phyloP scores from a whole-genome alignment of 306 rosid species.

The Casuarina equisetifolia region DNA sequence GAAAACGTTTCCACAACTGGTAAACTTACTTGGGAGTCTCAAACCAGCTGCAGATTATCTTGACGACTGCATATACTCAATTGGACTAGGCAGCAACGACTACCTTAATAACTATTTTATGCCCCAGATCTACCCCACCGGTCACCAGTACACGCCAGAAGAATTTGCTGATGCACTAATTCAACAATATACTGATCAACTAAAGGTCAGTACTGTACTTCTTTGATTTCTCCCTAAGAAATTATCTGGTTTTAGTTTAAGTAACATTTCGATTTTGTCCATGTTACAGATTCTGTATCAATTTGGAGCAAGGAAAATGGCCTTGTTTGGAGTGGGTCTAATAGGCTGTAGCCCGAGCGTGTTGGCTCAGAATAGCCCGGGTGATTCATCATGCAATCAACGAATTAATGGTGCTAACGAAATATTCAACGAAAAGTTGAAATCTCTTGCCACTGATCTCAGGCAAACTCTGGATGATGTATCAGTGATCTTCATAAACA shows the following conservation, averaged over 20 bases:
- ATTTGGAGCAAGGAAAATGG: slow-evolving; percentile 89
- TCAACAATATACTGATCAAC: slow-evolving; percentile 60
- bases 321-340: slow-evolving; percentile 76
- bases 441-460: slow-evolving; percentile 57
- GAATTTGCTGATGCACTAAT: slow-evolving; percentile 67
- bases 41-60: slow-evolving; percentile 59
- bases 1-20: slow-evolving; percentile 63
- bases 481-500: slow-evolving; percentile 59
- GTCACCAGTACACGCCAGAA: slow-evolving; percentile 66
- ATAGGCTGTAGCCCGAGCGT: slow-evolving; percentile 86
- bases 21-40: slow-evolving; percentile 55
- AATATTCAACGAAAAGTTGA: slow-evolving; percentile 67
- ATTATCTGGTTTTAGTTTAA: background rate
- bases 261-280: background rate
- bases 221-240: background rate
- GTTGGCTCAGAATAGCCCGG: slow-evolving; percentile 79
- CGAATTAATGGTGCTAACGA: slow-evolving; percentile 78
- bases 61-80: slow-evolving; percentile 73
- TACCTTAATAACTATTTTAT: slow-evolving; percentile 95
- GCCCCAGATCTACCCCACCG: slow-evolving; percentile 61
- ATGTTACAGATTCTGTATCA: slow-evolving; percentile 55
- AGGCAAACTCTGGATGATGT: slow-evolving; percentile 63
- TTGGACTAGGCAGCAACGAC: slow-evolving; percentile 94
- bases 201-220: slow-evolving; percentile 41
- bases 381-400: slow-evolving; percentile 70